Percentiles rank a stretch among this genome's conserved stretches.
Conservation (phyloP, 2,329 filamentous ascomycete species). For the Alternaria burnsii region DNA sequence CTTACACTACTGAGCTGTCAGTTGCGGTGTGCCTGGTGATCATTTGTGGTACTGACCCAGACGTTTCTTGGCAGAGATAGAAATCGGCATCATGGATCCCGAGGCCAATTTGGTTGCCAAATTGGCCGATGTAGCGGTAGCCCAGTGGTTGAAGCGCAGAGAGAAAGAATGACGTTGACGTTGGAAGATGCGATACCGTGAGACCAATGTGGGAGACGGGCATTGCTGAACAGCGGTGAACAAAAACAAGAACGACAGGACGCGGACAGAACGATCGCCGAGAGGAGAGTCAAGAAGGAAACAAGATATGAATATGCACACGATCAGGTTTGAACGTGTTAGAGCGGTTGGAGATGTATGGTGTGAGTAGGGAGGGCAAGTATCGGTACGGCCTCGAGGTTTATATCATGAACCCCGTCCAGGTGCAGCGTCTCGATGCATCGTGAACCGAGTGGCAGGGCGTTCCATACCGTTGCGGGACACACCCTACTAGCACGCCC, state of each 20-base stretch:
- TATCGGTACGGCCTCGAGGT: constrained; percentile 37
- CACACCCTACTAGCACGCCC: constrained; percentile 43
- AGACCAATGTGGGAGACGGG: constrained; percentile 70
- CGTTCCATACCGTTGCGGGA: constrained; percentile 44
- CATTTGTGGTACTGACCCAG: constrained; percentile 57
- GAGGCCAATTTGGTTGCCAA: constrained; percentile 68
- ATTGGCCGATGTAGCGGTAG: constrained; percentile 72
- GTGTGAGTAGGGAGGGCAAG: constrained; percentile 19
- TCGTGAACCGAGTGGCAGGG: constrained; percentile 37
- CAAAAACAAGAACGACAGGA: constrained; percentile 15
- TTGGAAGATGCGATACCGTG: constrained; percentile 78
- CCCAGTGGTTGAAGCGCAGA: constrained; percentile 80
- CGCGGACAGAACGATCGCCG: constrained; percentile 24
- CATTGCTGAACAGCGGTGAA: constrained; percentile 55
- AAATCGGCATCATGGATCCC: constrained; percentile 69
- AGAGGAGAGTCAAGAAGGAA: constrained; percentile 8
- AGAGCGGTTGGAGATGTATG: constrained; percentile 20
- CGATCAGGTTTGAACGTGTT: constrained; percentile 20
- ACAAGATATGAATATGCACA: constrained; percentile 20
- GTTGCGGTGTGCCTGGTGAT: constrained; percentile 29
- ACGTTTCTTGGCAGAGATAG: constrained; percentile 69
- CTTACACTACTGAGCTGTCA: constrained; percentile 50
- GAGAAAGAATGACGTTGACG: constrained; percentile 84
- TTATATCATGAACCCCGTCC: constrained; percentile 43
- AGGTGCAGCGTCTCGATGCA: constrained; percentile 36